Percentiles rank a stretch among this genome's conserved stretches.
phyloP scores from a whole-genome alignment of 169 alveolate species.

The Babesia ovata region DNA sequence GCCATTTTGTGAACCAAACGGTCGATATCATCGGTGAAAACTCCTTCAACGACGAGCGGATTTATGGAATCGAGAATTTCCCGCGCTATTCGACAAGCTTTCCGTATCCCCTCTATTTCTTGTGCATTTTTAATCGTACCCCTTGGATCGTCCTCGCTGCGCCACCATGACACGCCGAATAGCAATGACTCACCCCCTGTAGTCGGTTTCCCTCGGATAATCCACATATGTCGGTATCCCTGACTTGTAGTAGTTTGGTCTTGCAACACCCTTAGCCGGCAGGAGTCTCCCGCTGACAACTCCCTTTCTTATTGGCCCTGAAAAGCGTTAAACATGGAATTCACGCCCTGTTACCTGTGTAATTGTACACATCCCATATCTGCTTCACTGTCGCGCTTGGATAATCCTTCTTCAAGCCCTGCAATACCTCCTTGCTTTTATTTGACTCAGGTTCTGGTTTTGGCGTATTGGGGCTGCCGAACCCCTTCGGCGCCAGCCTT shows the following conservation, averaged over 20 bases:
- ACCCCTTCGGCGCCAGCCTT: constrained; percentile 45
- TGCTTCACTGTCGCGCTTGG: constrained; percentile 52
- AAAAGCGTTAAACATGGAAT: not conserved
- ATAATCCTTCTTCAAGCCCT: constrained; percentile 26
- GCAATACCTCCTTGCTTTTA: constrained; percentile 20
- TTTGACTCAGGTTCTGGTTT: constrained; percentile 5
- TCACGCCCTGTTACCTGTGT: constrained; percentile 21
- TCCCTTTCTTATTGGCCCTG: constrained; percentile 73
- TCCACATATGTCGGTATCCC: constrained; percentile 72
- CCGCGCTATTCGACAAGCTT: constrained; percentile 72
- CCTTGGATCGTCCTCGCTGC: constrained; percentile 51
- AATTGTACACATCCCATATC: constrained; percentile 45
- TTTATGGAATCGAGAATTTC: constrained; percentile 71
- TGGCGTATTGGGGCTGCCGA: constrained; percentile 7
- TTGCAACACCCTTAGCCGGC: constrained; percentile 57
- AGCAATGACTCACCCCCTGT: constrained; percentile 1
- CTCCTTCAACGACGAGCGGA: constrained; percentile 69
- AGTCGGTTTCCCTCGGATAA: constrained; percentile 35
- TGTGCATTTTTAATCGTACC: constrained; percentile 61
- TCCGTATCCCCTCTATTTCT: constrained; percentile 69
- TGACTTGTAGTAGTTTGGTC: constrained; percentile 73
- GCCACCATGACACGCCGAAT: not conserved
- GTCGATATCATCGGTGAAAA: constrained; percentile 75
- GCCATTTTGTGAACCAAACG: constrained; percentile 67
- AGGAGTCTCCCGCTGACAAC: constrained; percentile 65